Base-by-base conservation (phyloP, 306 rosid species). In the Cajanus cajan region DNA sequence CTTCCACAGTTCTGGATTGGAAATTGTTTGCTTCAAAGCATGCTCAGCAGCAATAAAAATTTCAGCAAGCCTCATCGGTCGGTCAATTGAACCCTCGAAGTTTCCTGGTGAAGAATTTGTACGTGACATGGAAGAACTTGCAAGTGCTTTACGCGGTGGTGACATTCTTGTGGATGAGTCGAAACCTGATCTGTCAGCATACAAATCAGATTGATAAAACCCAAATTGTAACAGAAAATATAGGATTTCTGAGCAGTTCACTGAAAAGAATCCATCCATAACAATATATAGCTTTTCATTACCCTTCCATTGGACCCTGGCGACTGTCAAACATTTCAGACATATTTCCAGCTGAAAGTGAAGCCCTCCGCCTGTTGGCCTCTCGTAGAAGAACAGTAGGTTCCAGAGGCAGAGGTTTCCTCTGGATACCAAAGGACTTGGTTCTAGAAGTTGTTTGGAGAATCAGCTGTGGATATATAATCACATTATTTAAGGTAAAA, bases 41-140 rank as follows among this genome's bases (percentile, higher is more conserved):
- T 91, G 88, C 84, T 93, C 98, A 43, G 98, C 88, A 71, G 99
- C 97, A 86, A 93, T 86, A 86, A 75, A 88, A 78, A 95, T 91
- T 85, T 95, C 99, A 33, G 99, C 97, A 91, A 95, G 94, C 86
- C 98, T 93, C 99, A 95, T 95, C 5, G 99, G 99, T 41, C 92
- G 91, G 86, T 86, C 93, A 82, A 90, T 81, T 74, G 96, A 82
- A 87, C 88, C 37, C 57, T 91, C 99, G n/a, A 93, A 88, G 78
- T 85, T 86, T 82, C 94, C 98, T 18, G 98, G 98, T 31, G 98
- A 91, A 85, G 99, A 93, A 88, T 91, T 88, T 71, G 97, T 93
- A 63, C 99, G 98, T 6, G 94, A 18, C 90, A 95, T 93, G 80
- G 88, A 73, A 81, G 88, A 73, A 81, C 80, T 90, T 86, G 90